These are phyloP conservation scores for Sclerotinia sclerotiorum DNA, from an alignment of 2,329 filamentous ascomycete genomes.

Conservation along the genomic window DNA sequence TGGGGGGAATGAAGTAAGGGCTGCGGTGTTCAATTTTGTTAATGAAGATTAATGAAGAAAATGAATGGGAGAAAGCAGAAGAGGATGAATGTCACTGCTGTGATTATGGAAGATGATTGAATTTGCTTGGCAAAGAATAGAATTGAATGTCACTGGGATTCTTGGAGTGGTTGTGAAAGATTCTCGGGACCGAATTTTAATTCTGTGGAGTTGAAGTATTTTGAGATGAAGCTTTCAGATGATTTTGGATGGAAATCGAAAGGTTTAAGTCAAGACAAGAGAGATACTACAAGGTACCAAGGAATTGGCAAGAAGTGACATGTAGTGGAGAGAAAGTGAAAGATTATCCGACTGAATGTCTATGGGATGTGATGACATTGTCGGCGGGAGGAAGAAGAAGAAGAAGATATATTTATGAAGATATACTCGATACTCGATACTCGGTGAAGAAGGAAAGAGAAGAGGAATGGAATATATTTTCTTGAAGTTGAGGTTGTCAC, in stretches of 20 bases:
- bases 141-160: constrained; percentile 8
- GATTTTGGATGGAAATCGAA: not conserved
- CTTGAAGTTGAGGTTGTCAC: no score
- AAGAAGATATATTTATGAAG: not conserved
- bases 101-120: not conserved
- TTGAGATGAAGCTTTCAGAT: not conserved
- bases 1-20: constrained; percentile 1
- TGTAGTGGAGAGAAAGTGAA: not conserved
- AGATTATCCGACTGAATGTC: not conserved
- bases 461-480: no score
- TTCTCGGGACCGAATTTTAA: not conserved
- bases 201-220: not conserved
- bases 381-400: not conserved
- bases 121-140: constrained; percentile 1
- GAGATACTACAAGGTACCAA: no score
- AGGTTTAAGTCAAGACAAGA: not conserved
- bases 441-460: no score
- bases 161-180: not conserved
- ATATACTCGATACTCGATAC: not conserved
- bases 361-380: not conserved
- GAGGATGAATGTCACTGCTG: not conserved
- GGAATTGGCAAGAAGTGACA: not conserved
- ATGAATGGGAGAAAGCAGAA: not conserved
- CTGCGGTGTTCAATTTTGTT: not conserved
- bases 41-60: not conserved